These are phyloP conservation scores for Sphenostylis stenocarpa DNA, from an alignment of 306 rosid species.

Conservation along the genomic window DNA sequence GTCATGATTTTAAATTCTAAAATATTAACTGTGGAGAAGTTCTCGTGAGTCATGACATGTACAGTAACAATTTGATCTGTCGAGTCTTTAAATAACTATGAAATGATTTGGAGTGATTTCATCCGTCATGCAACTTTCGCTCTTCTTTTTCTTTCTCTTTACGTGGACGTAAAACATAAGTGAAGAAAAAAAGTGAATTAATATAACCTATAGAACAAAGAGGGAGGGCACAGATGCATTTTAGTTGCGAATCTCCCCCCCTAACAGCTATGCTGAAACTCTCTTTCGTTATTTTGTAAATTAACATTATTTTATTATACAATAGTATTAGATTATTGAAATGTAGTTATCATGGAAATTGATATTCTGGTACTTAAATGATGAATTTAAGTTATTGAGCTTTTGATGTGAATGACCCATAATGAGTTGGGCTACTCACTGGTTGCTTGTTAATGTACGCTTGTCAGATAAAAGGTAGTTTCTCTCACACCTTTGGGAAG, in stretches of 20 bases:
- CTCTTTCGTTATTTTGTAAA: neutral
- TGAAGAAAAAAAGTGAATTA: neutral
- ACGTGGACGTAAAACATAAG: neutral
- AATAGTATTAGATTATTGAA: neutral
- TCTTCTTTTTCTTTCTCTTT: neutral
- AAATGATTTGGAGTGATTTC: neutral
- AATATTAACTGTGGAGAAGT: constrained; percentile 4
- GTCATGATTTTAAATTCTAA: neutral
- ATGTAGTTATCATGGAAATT: neutral
- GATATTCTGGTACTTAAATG: neutral
- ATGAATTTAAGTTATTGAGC: neutral
- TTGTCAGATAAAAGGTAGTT: neutral
- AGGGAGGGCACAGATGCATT: too few species aligned
- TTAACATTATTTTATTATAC: neutral
- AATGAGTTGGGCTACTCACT: neutral
- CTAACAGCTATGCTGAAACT: neutral
- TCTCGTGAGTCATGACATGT: neutral
- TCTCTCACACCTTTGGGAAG: neutral
- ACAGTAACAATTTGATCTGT: neutral
- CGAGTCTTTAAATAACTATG: neutral
- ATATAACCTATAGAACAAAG: neutral
- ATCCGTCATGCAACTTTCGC: neutral
- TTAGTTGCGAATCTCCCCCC: neutral
- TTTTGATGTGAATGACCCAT: neutral
- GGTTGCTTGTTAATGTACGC: neutral